Base-by-base conservation (phyloP, 805 yeast genomes). In the Ogataea paradorogensis region DNA sequence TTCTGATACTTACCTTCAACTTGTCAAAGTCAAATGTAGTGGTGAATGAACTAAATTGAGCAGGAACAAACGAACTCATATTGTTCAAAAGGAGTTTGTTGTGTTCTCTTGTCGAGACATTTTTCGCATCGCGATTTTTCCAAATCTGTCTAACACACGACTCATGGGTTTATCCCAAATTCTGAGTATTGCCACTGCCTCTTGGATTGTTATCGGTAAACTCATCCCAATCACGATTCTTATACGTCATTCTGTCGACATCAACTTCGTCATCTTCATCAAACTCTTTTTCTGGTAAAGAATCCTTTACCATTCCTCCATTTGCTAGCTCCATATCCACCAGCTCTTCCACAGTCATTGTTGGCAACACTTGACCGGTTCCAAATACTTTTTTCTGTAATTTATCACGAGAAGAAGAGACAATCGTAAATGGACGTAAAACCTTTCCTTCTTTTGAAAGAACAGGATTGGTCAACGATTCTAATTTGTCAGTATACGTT, bases 341-440 rank as follows among this genome's bases (percentile, higher is more conserved):
- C 45, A 84, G 82, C 52, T 93, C 97, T 48, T 93, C 99, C 0
- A 93, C 89, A 0, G 95, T 70, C 93, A 93, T 87, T 0, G 97
- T 87, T 2, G 99, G 99, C 21, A 91, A 70, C 18, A 74, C 79
- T 62, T 93, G 97, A 1, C 97, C 99, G 2, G 95, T 87, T 1
- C 97, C 96, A 51, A 76, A 79, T 0, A 90, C 96, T 52, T 81
- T 76, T 23, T 70, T 65, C 42, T 73, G 68, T 13, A 87, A 49
- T 32, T 81, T 76, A 26, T 77, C 78, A 43, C 78, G 72, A 23
- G 38, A 45, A 30, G 71, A 64, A 8, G 82, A 67, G 10, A 79
- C 77, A 13, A 91, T 71, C 0, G 91, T 84, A 61, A 91, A 93
- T 9, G 97, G 97, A 51, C 84, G 75, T 23, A 85, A 61, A 5